Conservation (phyloP, 1,284 basidiomycete genomes). For the Boletus sp. region DNA sequence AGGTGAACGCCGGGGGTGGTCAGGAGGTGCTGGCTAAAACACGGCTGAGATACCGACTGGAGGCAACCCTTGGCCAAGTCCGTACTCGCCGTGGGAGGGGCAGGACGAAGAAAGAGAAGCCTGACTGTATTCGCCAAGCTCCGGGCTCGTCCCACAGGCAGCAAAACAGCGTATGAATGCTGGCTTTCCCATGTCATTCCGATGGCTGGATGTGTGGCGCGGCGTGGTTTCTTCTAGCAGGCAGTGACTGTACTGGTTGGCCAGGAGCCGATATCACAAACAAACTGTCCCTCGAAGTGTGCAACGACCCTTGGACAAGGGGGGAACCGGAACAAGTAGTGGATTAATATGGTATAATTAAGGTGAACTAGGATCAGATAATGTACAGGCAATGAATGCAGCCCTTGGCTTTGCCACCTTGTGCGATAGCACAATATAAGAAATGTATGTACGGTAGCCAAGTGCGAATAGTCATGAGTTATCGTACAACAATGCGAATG, state of each 20-base stretch:
- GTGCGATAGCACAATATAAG: slow-evolving; percentile 21
- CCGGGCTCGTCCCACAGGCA: slow-evolving; percentile 11
- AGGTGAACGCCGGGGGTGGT: slow-evolving; percentile 3
- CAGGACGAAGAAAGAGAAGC: neutral
- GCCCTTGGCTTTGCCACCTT: slow-evolving; percentile 13
- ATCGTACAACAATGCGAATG: slow-evolving; percentile 34
- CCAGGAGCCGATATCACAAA: too few species aligned
- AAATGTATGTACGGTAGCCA: slow-evolving; percentile 30
- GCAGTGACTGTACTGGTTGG: neutral
- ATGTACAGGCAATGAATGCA: slow-evolving; percentile 28
- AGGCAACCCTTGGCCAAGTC: slow-evolving; percentile 6
- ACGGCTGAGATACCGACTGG: neutral
- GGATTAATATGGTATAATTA: slow-evolving; percentile 38
- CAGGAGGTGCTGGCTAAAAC: slow-evolving; percentile 12
- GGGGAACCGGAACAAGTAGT: slow-evolving; percentile 3
- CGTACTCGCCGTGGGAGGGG: slow-evolving; percentile 27
- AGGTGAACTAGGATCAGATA: slow-evolving; percentile 26
- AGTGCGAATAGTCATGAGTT: slow-evolving; percentile 28
- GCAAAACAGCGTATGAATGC: neutral
- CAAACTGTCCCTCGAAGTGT: too few species aligned
- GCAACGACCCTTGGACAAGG: neutral
- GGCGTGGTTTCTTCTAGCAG: neutral
- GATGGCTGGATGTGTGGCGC: slow-evolving; percentile 4
- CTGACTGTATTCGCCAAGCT: slow-evolving; percentile 5
- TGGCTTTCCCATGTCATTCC: slow-evolving; percentile 13